A percentile compares a stretch with the other conserved stretches of the same genome.
Evolutionary conservation across 2,329 filamentous ascomycete species (phyloP).

Genomic region (Exophiala xenobiotica): DNA sequence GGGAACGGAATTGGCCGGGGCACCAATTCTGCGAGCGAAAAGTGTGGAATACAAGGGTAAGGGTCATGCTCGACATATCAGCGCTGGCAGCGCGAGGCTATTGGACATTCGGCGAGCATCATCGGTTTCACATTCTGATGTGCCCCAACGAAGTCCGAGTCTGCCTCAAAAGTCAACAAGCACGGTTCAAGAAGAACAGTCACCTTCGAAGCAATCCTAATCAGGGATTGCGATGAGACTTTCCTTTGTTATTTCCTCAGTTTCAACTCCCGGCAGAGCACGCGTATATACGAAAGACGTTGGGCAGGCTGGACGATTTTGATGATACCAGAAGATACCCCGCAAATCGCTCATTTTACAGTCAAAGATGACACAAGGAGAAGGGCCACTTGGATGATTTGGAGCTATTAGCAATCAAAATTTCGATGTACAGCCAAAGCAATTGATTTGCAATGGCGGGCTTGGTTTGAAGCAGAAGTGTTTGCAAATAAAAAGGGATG

Average conservation of each 20-base stretch:
- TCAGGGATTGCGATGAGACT: neutral
- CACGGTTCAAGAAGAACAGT: neutral
- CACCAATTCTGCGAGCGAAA: slow-evolving; percentile 55
- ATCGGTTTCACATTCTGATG: slow-evolving; percentile 52
- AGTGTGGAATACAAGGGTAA: slow-evolving; percentile 65
- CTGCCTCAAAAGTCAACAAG: slow-evolving; percentile 11
- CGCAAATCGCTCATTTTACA: slow-evolving; percentile 19
- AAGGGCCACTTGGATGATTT: slow-evolving; percentile 1
- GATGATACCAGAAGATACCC: slow-evolving; percentile 19
- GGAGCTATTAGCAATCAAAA: slow-evolving; percentile 1
- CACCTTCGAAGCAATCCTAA: slow-evolving; percentile 1
- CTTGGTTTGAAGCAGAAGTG: slow-evolving; percentile 5
- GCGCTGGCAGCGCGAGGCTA: slow-evolving; percentile 73
- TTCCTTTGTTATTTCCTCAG: slow-evolving; percentile 16
- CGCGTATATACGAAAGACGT: slow-evolving; percentile 4
- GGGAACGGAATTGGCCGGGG: slow-evolving; percentile 17
- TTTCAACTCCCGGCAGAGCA: slow-evolving; percentile 1
- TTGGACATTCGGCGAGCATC: slow-evolving; percentile 61
- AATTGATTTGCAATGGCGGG: slow-evolving; percentile 16
- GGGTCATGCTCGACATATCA: slow-evolving; percentile 69
- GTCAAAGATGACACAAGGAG: slow-evolving; percentile 2
- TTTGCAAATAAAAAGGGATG: slow-evolving; percentile 12
- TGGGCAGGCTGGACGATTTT: slow-evolving; percentile 12
- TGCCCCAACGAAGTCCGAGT: slow-evolving; percentile 16
- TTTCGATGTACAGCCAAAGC: slow-evolving; percentile 15